Base-by-base conservation (phyloP, 331 rosid species). In the Phaseolus coccineus region DNA sequence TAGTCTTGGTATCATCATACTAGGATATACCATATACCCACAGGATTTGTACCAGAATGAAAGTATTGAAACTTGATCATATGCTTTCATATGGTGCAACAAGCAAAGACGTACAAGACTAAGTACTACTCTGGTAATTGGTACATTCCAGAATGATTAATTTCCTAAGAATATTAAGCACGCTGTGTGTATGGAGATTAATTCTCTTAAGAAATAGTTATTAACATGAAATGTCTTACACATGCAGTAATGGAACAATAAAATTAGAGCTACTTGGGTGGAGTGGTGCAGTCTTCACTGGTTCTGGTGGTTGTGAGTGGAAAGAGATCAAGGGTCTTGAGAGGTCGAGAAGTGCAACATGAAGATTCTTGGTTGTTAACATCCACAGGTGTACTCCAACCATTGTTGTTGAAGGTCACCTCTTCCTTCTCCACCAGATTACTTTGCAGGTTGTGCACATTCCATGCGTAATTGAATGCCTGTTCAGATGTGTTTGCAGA, bases 301-400 rank as follows among this genome's bases (percentile, higher is more conserved):
- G 83, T 86, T 78, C 75, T 81, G 16, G 95, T 53, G 39, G 89
- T 67, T 37, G 91, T 83, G 78, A 87, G 53, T 28, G 99, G 99
- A 70, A 95, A 95, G 76, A 95, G 94, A 58, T 95, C 89, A 68
- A 95, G 97, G 74, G 99, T 95, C 85, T 87, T 89, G 61, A 89
- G 89, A 28, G 92, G 88, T 40, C 73, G 58, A 73, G 86, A 74
- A 73, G 86, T 77, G 65, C 82, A 82, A 62, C 86, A 80, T 72
- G 82, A 71, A 50, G 85, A 80, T 53, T 69, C 40, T 81, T 83
- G 88, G 24, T 79, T 14, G 33, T 79, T 5, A 68, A 55, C 84
- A 76, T 88, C 88, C 71, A 67, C 28, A 72, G 77, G 56, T 78
- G 75, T 46, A 46, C 51, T 78, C 90, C 91, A 80, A 83, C 86